Evolutionary conservation across 208 protist species (phyloP).

Genomic region (Trypanosomatidae sp.): DNA sequence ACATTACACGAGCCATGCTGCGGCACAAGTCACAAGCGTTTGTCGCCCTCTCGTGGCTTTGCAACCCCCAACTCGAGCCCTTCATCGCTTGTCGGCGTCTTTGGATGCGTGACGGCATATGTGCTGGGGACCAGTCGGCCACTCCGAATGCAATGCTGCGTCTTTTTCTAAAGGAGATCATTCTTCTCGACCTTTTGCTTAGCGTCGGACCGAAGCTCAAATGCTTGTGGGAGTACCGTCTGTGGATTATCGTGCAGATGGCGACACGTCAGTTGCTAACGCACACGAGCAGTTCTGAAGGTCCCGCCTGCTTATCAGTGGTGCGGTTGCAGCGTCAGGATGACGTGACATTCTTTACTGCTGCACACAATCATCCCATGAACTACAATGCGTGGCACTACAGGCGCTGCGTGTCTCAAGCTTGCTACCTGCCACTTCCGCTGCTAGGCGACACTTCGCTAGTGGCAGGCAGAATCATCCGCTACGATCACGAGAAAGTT

Average conservation of each 20-base stretch:
- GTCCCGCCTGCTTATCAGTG: not conserved
- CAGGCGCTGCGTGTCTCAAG: conserved; percentile 14
- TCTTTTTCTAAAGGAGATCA: too few species aligned
- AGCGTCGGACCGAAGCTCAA: conserved; percentile 42
- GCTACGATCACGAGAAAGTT: conserved; percentile 23
- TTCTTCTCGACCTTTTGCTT: conserved; percentile 48
- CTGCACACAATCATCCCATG: conserved; percentile 64
- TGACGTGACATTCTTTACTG: conserved; percentile 33
- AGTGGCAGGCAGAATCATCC: too few species aligned
- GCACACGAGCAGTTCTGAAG: too few species aligned
- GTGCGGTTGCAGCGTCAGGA: conserved; percentile 3
- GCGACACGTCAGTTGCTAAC: not conserved
- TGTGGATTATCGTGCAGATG: conserved; percentile 37
- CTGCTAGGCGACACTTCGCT: too few species aligned
- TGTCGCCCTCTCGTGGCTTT: conserved; percentile 14
- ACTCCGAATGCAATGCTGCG: too few species aligned
- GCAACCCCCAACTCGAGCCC: conserved; percentile 13
- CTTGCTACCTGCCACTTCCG: too few species aligned
- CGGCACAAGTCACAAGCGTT: not conserved
- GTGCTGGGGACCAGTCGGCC: too few species aligned
- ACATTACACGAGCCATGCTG: conserved; percentile 15
- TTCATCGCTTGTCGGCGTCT: conserved; percentile 4
- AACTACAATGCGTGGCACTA: conserved; percentile 90
- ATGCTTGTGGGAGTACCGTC: conserved; percentile 57
- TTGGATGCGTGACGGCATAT: not conserved